Evolutionary conservation across 129 eudicot genomes (phyloP).

Genomic region (Escallonia rubra): DNA sequence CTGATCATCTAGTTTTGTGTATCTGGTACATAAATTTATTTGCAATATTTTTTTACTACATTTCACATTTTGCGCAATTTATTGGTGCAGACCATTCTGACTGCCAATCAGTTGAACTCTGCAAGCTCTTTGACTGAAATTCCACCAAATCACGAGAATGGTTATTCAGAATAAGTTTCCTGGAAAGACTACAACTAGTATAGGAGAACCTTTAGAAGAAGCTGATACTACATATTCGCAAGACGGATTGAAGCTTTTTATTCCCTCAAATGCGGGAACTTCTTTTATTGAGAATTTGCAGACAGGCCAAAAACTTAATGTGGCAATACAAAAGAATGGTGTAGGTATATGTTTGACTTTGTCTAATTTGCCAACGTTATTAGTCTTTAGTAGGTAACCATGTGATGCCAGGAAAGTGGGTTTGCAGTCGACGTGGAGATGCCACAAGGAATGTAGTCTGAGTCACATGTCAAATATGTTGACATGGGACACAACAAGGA

Average conservation of each 20-base stretch:
- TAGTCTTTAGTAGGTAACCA: neutral
- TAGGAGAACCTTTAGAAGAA: conserved; percentile 24
- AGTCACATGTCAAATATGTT: too few relatives aligned
- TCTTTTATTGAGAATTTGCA: conserved; percentile 28
- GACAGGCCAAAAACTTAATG: conserved; percentile 24
- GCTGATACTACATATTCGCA: conserved; percentile 16
- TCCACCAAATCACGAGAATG: conserved; percentile 10
- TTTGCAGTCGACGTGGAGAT: too few relatives aligned
- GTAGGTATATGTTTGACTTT: conserved; percentile 26
- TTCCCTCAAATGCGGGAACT: conserved; percentile 40
- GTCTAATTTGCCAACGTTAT: neutral
- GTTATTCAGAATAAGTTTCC: conserved; percentile 18
- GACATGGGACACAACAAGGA: too few relatives aligned
- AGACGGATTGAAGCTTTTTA: conserved; percentile 40
- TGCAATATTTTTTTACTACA: too few relatives aligned
- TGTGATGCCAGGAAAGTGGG: neutral
- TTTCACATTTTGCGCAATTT: neutral
- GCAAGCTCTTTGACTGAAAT: conserved; percentile 23
- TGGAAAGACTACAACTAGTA: conserved; percentile 21
- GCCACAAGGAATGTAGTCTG: too few relatives aligned
- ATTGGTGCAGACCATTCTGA: conserved; percentile 17
- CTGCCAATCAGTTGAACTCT: conserved; percentile 13
- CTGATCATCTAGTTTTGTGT: too few relatives aligned
- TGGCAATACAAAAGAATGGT: conserved; percentile 18
- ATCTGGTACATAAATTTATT: too few relatives aligned